phyloP scores from a whole-genome alignment of 1,139 yeast genomes.

The Komagataea norvegica region DNA sequence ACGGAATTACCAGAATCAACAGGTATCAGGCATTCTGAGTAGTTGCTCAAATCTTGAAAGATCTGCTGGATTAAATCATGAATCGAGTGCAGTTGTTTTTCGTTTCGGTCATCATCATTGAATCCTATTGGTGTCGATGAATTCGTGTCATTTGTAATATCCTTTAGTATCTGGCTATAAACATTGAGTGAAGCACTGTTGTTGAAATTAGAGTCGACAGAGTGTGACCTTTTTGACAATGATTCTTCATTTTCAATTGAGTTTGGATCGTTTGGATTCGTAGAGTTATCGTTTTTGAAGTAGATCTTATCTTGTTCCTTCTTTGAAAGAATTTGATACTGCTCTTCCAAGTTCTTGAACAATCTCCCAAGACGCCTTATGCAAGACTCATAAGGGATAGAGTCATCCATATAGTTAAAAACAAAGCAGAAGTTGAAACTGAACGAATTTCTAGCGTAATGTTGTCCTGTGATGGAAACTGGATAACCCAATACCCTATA shows the following conservation, averaged over 20 bases:
- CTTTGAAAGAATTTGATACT: constrained; percentile 68
- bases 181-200: constrained; percentile 12
- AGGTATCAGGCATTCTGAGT: constrained; percentile 93
- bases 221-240: constrained; percentile 14
- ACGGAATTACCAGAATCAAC: constrained; percentile 86
- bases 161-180: constrained; percentile 27
- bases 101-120: constrained; percentile 22
- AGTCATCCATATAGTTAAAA: constrained; percentile 75
- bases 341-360: constrained; percentile 90
- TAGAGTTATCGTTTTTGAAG: constrained; percentile 23
- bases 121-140: constrained; percentile 25
- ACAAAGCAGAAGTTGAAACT: constrained; percentile 91
- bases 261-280: not conserved
- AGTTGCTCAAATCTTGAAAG: constrained; percentile 87
- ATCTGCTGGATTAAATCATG: constrained; percentile 83
- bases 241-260: constrained; percentile 6
- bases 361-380: constrained; percentile 79
- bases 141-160: constrained; percentile 22
- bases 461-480: constrained; percentile 67
- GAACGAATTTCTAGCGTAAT: constrained; percentile 86
- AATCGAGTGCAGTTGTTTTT: constrained; percentile 53
- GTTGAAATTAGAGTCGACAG: constrained; percentile 17
- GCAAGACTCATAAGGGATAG: constrained; percentile 82
- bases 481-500: constrained; percentile 87
- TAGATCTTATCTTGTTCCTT: constrained; percentile 33